Evolutionary conservation across 345 rosid genomes (phyloP).

Genomic region (Aquilaria yunnanensis): DNA sequence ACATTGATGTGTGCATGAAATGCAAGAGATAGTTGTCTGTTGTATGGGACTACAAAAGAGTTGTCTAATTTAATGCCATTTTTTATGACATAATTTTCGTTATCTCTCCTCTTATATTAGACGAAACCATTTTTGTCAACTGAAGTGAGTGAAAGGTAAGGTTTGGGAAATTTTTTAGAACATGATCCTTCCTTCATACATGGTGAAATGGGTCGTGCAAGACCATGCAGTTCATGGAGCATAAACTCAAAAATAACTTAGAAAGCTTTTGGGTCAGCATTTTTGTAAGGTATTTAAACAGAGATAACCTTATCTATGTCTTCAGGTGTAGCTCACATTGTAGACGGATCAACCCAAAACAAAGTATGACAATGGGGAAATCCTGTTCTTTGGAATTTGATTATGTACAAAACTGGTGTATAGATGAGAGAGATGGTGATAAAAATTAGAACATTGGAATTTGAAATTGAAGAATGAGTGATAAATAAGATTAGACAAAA

Average conservation of each 20-base stretch:
- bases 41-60: background rate
- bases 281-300: background rate
- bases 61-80: background rate
- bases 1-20: background rate
- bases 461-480: no score
- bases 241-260: background rate
- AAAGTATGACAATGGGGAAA: background rate
- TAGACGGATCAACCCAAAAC: background rate
- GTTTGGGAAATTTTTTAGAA: background rate
- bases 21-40: background rate
- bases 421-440: background rate
- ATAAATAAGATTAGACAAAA: no score
- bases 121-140: background rate
- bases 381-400: background rate
- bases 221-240: background rate
- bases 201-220: background rate
- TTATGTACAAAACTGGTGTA: background rate
- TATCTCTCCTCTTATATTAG: background rate
- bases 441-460: no score
- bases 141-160: background rate
- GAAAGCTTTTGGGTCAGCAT: background rate
- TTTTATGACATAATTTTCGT: background rate
- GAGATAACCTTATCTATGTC: background rate
- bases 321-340: background rate
- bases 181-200: background rate